These are phyloP conservation scores for Fagopyrum homotropicum DNA, from an alignment of 148 eudicot species.

Conservation along the genomic window DNA sequence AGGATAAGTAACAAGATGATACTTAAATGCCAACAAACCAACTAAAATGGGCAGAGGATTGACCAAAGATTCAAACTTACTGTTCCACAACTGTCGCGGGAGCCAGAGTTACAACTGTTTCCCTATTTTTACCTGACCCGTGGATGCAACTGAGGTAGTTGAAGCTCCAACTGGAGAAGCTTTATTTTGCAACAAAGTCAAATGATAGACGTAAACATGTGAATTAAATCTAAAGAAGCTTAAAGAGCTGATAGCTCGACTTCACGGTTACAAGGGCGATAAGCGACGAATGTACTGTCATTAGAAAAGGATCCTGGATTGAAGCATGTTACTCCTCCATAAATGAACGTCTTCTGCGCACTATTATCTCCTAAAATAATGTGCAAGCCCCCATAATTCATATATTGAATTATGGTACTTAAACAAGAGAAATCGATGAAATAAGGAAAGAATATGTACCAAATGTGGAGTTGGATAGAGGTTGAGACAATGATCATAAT, in stretches of 20 bases:
- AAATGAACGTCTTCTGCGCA: constrained; percentile 73
- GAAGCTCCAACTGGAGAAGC: constrained; percentile 43
- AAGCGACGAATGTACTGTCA: constrained; percentile 72
- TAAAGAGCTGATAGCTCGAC: constrained; percentile 73
- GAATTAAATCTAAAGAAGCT: constrained; percentile 8
- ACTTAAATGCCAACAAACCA: neutral
- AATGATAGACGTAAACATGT: neutral
- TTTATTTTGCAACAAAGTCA: constrained; percentile 38
- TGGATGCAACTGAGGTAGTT: constrained; percentile 40
- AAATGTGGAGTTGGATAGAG: constrained; percentile 91
- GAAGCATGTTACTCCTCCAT: constrained; percentile 78
- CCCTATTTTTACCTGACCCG: constrained; percentile 34
- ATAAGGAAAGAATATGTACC: constrained; percentile 29
- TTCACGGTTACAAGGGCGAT: constrained; percentile 78
- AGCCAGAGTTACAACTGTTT: constrained; percentile 34
- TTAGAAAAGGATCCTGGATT: constrained; percentile 93
- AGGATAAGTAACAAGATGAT: constrained; percentile 1
- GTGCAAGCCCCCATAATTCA: constrained; percentile 26
- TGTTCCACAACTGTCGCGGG: constrained; percentile 14
- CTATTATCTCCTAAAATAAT: constrained; percentile 85
- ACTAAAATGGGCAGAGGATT: neutral
- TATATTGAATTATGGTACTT: neutral
- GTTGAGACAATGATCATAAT: constrained; percentile 86
- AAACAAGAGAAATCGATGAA: neutral
- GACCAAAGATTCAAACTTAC: constrained; percentile 29